Percentiles rank a stretch among this genome's conserved stretches.
phyloP scores from a whole-genome alignment of 2,329 filamentous ascomycete species.

The Colletotrichum destructivum region DNA sequence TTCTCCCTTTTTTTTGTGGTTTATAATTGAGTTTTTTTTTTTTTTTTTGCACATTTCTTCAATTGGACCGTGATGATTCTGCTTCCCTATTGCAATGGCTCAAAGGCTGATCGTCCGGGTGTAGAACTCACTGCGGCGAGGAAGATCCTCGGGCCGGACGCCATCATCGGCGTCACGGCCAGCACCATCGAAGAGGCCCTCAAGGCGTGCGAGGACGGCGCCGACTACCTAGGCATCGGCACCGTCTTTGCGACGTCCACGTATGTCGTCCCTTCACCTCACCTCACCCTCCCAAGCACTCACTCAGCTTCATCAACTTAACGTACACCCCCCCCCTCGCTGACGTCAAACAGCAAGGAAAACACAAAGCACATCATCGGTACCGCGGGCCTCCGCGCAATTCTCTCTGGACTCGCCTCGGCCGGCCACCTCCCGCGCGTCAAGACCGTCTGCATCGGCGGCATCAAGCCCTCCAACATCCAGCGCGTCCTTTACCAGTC shows the following conservation, averaged over 20 bases:
- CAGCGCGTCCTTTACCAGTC: conserved; percentile 83
- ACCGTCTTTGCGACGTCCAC: conserved; percentile 90
- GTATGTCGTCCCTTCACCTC: conserved; percentile 58
- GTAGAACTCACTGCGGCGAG: conserved; percentile 76
- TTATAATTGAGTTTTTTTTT: too few relatives aligned
- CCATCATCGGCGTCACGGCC: conserved; percentile 93
- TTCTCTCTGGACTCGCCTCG: conserved; percentile 73
- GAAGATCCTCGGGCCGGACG: conserved; percentile 78
- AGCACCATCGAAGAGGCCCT: conserved; percentile 81
- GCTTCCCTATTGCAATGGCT: too few relatives aligned
- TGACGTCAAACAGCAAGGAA: conserved; percentile 75
- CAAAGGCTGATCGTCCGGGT: neutral
- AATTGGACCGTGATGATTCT: too few relatives aligned
- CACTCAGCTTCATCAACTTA: neutral
- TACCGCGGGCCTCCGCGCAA: conserved; percentile 77
- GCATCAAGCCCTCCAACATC: conserved; percentile 84
- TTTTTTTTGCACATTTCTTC: neutral
- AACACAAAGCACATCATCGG: conserved; percentile 89
- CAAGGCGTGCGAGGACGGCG: conserved; percentile 80
- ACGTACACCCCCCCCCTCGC: neutral
- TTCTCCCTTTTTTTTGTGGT: too few relatives aligned
- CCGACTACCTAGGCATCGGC: conserved; percentile 92
- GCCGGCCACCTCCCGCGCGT: conserved; percentile 59
- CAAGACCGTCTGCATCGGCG: conserved; percentile 88
- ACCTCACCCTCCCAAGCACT: neutral